phyloP scores from a whole-genome alignment of 225 moss, liverwort and hornwort genomes.

The Pleurozium schreberi region DNA sequence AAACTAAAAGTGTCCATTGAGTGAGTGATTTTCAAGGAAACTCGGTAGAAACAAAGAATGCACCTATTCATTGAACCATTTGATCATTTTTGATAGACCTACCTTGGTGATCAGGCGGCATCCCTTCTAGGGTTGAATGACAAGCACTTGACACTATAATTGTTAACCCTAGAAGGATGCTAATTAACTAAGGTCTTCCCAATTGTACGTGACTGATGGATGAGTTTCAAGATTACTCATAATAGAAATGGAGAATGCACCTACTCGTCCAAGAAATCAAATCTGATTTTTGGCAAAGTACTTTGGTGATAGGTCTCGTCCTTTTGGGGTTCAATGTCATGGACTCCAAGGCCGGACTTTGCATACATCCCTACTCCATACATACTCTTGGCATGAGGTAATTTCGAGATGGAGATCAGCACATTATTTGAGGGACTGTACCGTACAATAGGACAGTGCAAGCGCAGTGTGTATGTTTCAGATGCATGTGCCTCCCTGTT shows the following conservation, averaged over 20 bases:
- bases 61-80: neutral
- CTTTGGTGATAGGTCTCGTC: too few relatives aligned
- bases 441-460: neutral
- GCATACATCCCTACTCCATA: neutral
- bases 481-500: neutral
- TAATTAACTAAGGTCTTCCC: neutral
- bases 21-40: neutral
- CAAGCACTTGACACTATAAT: neutral
- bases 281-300: neutral
- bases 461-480: neutral
- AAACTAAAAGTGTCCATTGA: neutral
- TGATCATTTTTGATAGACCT: too few relatives aligned
- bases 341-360: neutral
- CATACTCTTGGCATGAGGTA: neutral
- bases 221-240: neutral
- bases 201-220: accelerated
- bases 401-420: neutral
- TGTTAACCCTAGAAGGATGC: neutral
- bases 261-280: neutral
- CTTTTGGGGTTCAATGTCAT: neutral
- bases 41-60: neutral
- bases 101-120: too few relatives aligned
- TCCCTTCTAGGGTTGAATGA: too few relatives aligned
- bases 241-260: neutral
- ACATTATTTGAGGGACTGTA: neutral